Conservation (phyloP, 2,329 filamentous ascomycete genomes). For the Cryphonectria japonica region DNA sequence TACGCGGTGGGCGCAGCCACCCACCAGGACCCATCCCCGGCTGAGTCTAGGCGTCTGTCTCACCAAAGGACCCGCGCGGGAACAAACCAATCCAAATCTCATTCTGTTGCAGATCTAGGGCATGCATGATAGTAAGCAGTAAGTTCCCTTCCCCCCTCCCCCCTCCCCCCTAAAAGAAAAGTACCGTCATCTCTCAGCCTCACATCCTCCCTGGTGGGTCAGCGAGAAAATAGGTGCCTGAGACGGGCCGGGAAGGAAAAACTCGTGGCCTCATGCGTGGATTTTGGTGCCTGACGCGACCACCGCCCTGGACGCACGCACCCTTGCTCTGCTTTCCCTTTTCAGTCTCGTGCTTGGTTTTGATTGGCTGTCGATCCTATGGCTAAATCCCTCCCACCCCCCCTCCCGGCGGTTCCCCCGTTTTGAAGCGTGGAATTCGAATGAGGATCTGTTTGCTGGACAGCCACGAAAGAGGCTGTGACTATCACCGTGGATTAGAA, state of each 20-base stretch:
- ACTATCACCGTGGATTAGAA: no score
- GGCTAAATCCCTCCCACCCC: background rate
- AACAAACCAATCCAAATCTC: background rate
- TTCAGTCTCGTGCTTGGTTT: background rate
- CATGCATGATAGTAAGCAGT: background rate
- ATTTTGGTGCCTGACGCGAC: slow-evolving; percentile 1
- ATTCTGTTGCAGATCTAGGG: background rate
- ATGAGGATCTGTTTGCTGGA: no score
- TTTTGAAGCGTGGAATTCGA: background rate
- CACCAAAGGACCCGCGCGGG: background rate
- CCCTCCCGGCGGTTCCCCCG: no score
- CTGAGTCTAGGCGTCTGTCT: background rate
- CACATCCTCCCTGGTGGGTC: background rate
- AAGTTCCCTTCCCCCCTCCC: no score
- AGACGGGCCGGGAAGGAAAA: background rate
- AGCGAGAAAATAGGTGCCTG: slow-evolving; percentile 11
- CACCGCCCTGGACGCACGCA: no score
- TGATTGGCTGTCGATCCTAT: slow-evolving; percentile 5
- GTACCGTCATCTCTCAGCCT: background rate
- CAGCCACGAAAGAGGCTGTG: no score
- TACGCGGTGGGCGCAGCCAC: background rate
- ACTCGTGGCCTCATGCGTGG: background rate
- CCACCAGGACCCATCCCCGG: no score
- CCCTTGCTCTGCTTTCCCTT: slow-evolving; percentile 7
- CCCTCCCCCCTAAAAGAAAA: no score